Conservation (phyloP, 306 rosid genomes). For the Malus orientalis region DNA sequence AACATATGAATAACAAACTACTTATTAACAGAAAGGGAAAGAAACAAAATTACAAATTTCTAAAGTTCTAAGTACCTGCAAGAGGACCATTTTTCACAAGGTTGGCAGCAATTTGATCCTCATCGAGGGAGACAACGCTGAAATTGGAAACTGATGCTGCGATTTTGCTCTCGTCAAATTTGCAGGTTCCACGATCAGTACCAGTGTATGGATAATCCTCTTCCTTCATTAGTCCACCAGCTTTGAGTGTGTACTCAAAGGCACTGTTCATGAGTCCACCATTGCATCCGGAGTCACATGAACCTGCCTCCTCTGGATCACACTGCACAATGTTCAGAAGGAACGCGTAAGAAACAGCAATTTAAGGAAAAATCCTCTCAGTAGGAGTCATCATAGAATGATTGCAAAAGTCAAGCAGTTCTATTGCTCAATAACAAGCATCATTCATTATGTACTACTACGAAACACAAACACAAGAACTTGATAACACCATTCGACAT, state of each 20-base stretch:
- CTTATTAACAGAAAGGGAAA: not conserved
- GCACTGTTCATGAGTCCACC: slow-evolving; percentile 99
- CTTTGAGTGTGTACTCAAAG: slow-evolving; percentile 76
- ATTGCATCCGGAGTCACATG: slow-evolving; percentile 92
- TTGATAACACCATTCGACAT: not conserved
- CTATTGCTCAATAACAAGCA: not conserved
- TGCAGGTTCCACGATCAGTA: slow-evolving; percentile 58
- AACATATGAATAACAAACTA: not conserved
- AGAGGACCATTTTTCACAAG: slow-evolving; percentile 92
- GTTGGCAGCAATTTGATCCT: slow-evolving; percentile 88
- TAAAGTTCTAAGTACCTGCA: slow-evolving; percentile 39
- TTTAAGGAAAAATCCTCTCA: not conserved
- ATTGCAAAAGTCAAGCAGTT: not conserved
- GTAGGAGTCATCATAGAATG: not conserved
- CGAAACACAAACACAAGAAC: not conserved
- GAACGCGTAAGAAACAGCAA: not conserved
- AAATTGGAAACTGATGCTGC: slow-evolving; percentile 88
- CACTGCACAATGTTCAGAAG: slow-evolving; percentile 45
- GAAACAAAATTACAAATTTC: not conserved
- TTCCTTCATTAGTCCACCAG: slow-evolving; percentile 90
- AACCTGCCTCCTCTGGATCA: slow-evolving; percentile 73
- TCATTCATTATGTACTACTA: not conserved
- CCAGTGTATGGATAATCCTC: slow-evolving; percentile 89
- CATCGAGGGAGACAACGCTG: slow-evolving; percentile 79
- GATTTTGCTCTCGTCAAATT: slow-evolving; percentile 66